Conservation (phyloP, 2,329 filamentous ascomycete species). For the Knufia petricola region DNA sequence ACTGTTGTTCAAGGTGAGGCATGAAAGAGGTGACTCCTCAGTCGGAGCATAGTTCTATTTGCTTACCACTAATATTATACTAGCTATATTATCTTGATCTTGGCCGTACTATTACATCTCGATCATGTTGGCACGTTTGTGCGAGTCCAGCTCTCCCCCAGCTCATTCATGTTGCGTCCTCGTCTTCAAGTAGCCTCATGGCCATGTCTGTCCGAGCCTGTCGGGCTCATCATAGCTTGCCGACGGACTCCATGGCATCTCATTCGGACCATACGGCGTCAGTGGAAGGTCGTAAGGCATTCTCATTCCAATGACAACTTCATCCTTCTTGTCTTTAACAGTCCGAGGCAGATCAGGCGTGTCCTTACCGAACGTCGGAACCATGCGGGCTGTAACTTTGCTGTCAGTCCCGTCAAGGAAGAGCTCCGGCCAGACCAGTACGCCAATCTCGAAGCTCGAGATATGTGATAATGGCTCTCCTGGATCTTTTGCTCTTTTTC, state of each 20-base stretch:
- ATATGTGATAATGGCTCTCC: conserved; percentile 44
- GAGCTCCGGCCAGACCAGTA: conserved; percentile 67
- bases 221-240: background rate
- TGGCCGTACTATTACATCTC: no score
- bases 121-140: no score
- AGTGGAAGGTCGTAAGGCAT: conserved; percentile 79
- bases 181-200: background rate
- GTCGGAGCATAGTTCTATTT: no score
- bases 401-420: conserved; percentile 33
- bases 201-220: conserved; percentile 2
- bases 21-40: no score
- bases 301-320: conserved; percentile 54
- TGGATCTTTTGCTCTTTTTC: conserved; percentile 6
- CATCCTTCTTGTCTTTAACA: background rate
- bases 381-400: conserved; percentile 45
- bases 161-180: background rate
- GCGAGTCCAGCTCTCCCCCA: no score
- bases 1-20: no score
- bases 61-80: no score
- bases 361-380: conserved; percentile 58
- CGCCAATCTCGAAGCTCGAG: conserved; percentile 74
- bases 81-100: no score
- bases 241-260: conserved; percentile 56
- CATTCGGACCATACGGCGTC: conserved; percentile 50
- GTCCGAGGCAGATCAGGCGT: conserved; percentile 31